Conservation (phyloP, 2,329 filamentous ascomycete species). For the Sclerotinia trifoliorum region DNA sequence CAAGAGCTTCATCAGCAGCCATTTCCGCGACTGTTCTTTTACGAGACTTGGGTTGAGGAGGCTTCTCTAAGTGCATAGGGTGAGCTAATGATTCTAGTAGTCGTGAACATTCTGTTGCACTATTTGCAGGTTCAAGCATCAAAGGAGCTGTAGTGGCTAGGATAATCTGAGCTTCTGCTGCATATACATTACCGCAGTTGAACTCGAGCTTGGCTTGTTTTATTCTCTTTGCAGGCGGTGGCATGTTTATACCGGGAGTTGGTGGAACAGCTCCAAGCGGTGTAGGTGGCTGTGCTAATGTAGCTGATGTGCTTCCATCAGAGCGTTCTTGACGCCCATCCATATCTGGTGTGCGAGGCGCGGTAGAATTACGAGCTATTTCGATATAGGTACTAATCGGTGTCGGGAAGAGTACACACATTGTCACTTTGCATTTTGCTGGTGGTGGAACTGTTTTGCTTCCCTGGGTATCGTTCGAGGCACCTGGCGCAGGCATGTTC, state of each 20-base stretch:
- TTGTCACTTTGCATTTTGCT: conserved; percentile 65
- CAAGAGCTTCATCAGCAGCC: conserved; percentile 89
- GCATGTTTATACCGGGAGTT: conserved; percentile 57
- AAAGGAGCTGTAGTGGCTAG: conserved; percentile 72
- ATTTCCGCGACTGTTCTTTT: conserved; percentile 95
- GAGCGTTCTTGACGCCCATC: conserved; percentile 45
- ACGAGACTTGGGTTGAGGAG: conserved; percentile 81
- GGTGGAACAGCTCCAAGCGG: conserved; percentile 63
- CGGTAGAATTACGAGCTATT: conserved; percentile 60
- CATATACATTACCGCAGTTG: conserved; percentile 69
- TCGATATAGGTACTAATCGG: conserved; percentile 72
- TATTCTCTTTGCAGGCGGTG: conserved; percentile 61
- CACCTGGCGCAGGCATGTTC: conserved; percentile 53
- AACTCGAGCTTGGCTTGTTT: conserved; percentile 74
- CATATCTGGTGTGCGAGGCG: conserved; percentile 57
- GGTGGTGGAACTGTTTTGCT: conserved; percentile 43
- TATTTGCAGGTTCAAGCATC: conserved; percentile 73
- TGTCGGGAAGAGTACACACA: conserved; percentile 83
- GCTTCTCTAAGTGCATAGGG: conserved; percentile 71
- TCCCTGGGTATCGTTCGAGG: conserved; percentile 48
- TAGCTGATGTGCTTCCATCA: conserved; percentile 44
- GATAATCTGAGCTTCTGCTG: conserved; percentile 74
- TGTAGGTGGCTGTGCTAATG: conserved; percentile 52
- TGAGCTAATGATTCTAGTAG: conserved; percentile 72
- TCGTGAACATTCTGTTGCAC: conserved; percentile 64